Base-by-base conservation (phyloP, 768 basidiomycete species). In the Gloeophyllum trabeum region DNA sequence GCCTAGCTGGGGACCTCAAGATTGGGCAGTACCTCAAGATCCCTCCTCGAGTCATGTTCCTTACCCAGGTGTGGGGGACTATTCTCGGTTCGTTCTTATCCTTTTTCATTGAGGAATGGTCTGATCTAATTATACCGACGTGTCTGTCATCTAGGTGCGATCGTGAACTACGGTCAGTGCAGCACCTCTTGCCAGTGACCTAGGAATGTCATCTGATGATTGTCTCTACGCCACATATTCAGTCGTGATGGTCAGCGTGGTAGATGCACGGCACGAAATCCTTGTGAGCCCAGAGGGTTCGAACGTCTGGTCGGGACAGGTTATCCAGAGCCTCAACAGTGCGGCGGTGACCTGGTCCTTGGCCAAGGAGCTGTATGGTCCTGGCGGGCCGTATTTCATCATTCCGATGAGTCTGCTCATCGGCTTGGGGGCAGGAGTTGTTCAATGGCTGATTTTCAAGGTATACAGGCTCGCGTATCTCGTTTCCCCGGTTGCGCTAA, bases 61-160 rank as follows among this genome's bases (percentile, higher is more conserved):
- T 73, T 6, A 75, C 76, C 5, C 81, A 82, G 51, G 61, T 79
- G n/a, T 71, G 71, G 66, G 78, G 78, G 3, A 78, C 79, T 0
- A 65, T 81, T 35, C 62, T 81, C 42, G 78, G 67, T 46, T 47
- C 47, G 28, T 26, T 24, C 28, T 16, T 30, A 7, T 7, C 7
- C 28, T 30, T 7, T 30, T n/a, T n/a, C n/a, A n/a, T n/a, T n/a
- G n/a, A n/a, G n/a, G n/a, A n/a, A n/a, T n/a, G n/a, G n/a, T n/a
- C n/a, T n/a, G n/a, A n/a, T n/a, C n/a, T n/a, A n/a, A n/a, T n/a
- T n/a, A n/a, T n/a, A n/a, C n/a, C n/a, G n/a, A n/a, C n/a, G n/a
- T n/a, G n/a, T 14, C 12, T 19, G 20, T 19, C 19, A 16, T 14
- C 7, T 32, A 51, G 56, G 56, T 6, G 59, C 58, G 2, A 46